These are phyloP conservation scores for Zasmidium citrigriseum DNA, from an alignment of 2,329 filamentous ascomycete genomes.

Conservation along the genomic window DNA sequence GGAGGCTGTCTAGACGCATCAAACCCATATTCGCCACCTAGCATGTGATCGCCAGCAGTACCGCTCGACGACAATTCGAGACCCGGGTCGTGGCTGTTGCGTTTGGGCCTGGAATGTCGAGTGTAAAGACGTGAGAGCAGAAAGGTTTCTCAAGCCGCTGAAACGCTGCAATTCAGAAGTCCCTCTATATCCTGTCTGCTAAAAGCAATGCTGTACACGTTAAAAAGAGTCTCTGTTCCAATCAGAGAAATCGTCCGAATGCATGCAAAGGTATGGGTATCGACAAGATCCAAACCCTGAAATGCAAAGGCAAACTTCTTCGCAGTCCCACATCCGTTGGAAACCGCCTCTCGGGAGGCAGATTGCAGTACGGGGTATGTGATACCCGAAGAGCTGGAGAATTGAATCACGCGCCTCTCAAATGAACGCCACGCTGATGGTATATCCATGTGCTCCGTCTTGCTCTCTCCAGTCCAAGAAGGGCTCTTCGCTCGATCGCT, in stretches of 20 bases:
- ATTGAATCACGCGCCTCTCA: not conserved
- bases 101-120: no score
- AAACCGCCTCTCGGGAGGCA: no score
- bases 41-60: no score
- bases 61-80: no score
- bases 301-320: not conserved
- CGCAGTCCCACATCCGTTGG: no score
- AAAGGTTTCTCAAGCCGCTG: not conserved
- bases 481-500: not conserved
- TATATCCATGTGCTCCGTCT: not conserved
- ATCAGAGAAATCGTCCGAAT: not conserved
- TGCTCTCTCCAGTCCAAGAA: not conserved
- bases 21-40: no score
- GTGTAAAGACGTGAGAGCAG: not conserved
- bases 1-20: no score
- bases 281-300: not conserved
- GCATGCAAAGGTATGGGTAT: not conserved
- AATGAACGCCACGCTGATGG: not conserved
- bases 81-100: no score
- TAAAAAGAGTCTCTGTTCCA: not conserved
- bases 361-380: no score
- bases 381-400: not conserved
- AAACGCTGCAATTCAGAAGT: not conserved
- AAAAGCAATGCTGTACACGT: slow-evolving; percentile 1
- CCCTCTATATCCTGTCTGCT: not conserved